Conservation (phyloP, 164 flowering plant species). For the Magnolia changhungtana region DNA sequence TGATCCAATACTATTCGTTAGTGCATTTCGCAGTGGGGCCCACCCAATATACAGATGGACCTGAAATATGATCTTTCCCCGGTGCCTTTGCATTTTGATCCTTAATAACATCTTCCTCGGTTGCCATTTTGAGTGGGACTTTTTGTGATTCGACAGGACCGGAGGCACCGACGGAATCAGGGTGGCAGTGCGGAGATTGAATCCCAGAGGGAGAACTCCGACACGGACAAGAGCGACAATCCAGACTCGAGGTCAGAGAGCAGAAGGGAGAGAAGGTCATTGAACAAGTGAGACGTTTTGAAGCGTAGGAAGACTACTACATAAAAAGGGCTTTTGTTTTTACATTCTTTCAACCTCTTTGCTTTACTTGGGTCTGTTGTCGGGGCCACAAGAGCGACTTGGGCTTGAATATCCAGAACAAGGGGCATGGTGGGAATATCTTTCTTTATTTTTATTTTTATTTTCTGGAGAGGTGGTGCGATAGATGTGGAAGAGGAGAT, state of each 20-base stretch:
- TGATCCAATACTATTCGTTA: no score
- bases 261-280: constrained; percentile 29
- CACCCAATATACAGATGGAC: no score
- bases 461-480: constrained; percentile 5
- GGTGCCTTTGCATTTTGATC: no score
- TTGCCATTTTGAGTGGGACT: background rate
- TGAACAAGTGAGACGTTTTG: constrained; percentile 6
- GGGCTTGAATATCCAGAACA: constrained; percentile 2
- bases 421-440: background rate
- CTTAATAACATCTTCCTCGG: background rate
- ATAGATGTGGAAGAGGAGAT: constrained; percentile 15
- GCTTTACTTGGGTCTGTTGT: constrained; percentile 23
- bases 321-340: constrained; percentile 5
- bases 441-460: background rate
- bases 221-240: constrained; percentile 75
- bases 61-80: no score
- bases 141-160: constrained; percentile 42
- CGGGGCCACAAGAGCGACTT: background rate
- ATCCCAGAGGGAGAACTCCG: constrained; percentile 63
- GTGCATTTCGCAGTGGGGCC: no score
- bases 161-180: constrained; percentile 64
- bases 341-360: constrained; percentile 26
- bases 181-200: constrained; percentile 68
- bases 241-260: constrained; percentile 55
- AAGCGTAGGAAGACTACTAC: constrained; percentile 2